These are phyloP conservation scores for Exsudoporus frostii DNA, from an alignment of 768 basidiomycete species.

Conservation along the genomic window DNA sequence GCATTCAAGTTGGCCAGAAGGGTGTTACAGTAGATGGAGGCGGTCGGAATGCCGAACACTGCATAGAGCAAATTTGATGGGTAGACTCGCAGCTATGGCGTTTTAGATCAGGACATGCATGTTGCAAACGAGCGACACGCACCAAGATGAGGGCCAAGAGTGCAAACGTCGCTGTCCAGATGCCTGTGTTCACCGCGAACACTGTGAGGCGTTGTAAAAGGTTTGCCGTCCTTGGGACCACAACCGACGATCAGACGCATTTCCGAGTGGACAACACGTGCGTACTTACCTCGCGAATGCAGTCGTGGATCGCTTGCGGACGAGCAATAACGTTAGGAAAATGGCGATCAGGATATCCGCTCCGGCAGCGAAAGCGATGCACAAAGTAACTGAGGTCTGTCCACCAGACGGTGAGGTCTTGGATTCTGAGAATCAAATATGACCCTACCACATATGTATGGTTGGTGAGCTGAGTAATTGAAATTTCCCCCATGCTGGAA, in stretches of 20 bases:
- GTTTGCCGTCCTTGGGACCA: slow-evolving; percentile 1
- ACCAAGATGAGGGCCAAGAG: slow-evolving; percentile 46
- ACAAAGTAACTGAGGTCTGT: not conserved
- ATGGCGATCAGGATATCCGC: slow-evolving; percentile 6
- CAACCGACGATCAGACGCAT: not conserved
- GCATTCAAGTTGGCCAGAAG: slow-evolving; percentile 11
- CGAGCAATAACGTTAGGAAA: not conserved
- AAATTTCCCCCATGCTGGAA: not conserved
- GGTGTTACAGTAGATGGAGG: slow-evolving; percentile 13
- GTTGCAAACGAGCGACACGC: slow-evolving; percentile 24
- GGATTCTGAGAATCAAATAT: not conserved
- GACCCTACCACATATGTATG: not conserved
- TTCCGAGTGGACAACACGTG: not conserved
- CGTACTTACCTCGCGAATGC: not conserved
- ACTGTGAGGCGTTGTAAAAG: slow-evolving; percentile 9
- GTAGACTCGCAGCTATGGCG: not conserved
- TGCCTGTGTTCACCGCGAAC: slow-evolving; percentile 25
- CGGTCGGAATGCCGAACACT: slow-evolving; percentile 7
- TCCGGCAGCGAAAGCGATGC: not conserved
- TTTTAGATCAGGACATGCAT: too few species aligned
- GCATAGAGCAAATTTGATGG: not conserved
- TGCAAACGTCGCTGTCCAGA: slow-evolving; percentile 47
- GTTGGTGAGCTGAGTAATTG: not conserved
- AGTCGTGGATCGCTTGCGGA: not conserved
- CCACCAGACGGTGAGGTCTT: not conserved